Evolutionary conservation across 148 eudicot species (phyloP).

Genomic region (Amaranthus hypochondriacus): DNA sequence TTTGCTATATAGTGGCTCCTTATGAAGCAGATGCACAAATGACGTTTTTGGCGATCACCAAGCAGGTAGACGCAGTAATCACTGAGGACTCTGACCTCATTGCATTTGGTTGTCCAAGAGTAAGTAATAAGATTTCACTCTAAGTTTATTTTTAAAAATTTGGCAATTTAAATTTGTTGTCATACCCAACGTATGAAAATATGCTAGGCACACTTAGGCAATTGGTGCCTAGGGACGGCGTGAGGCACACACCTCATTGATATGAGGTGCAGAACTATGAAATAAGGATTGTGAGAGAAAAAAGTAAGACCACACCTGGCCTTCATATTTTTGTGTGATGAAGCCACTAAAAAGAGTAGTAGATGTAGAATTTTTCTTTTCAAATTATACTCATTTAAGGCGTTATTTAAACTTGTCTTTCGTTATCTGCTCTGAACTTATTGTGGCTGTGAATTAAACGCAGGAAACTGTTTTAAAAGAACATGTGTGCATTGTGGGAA

Average conservation of each 20-base stretch:
- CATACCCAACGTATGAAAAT: not conserved
- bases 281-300: too few relatives aligned
- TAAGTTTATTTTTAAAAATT: not conserved
- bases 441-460: too few relatives aligned
- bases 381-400: too few relatives aligned
- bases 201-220: not conserved
- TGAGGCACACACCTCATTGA: too few relatives aligned
- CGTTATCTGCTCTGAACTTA: too few relatives aligned
- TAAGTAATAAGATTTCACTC: constrained; percentile 31
- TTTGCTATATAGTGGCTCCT: constrained; percentile 81
- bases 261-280: too few relatives aligned
- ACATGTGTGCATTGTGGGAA: too few relatives aligned
- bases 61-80: constrained; percentile 85
- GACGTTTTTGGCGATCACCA: constrained; percentile 80
- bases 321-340: not conserved
- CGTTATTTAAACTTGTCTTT: too few relatives aligned
- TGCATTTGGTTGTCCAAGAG: constrained; percentile 96
- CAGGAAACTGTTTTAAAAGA: too few relatives aligned
- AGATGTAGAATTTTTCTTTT: too few relatives aligned
- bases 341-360: too few relatives aligned
- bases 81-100: constrained; percentile 96
- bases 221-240: too few relatives aligned
- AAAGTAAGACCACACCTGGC: not conserved
- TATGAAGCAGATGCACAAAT: constrained; percentile 99
- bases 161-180: not conserved